phyloP scores from a whole-genome alignment of 2,329 filamentous ascomycete genomes.

The Aspergillus udagawae region DNA sequence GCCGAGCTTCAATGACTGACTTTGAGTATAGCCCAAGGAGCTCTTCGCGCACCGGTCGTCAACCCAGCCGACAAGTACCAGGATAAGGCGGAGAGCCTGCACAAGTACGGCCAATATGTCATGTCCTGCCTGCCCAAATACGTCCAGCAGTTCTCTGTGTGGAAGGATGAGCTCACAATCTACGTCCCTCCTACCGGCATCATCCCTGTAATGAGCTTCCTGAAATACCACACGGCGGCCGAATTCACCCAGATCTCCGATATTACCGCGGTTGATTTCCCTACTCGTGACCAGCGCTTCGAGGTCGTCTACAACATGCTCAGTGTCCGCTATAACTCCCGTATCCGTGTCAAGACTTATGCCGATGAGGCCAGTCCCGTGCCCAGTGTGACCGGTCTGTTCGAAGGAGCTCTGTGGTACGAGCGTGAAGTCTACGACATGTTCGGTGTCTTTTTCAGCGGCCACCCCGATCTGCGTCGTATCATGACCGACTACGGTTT shows the following conservation, averaged over 20 bases:
- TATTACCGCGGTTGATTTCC: slow-evolving; percentile 93
- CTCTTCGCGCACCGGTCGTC: slow-evolving; percentile 72
- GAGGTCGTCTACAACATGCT: slow-evolving; percentile 98
- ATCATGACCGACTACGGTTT: slow-evolving; percentile 99
- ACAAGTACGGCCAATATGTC: slow-evolving; percentile 93
- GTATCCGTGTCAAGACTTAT: slow-evolving; percentile 97
- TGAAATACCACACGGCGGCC: slow-evolving; percentile 96
- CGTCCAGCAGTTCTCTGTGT: slow-evolving; percentile 97
- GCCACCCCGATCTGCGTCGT: slow-evolving; percentile 88
- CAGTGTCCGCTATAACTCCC: slow-evolving; percentile 91
- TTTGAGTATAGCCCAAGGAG: slow-evolving; percentile 45
- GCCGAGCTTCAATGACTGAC: slow-evolving; percentile 14
- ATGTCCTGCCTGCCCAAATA: slow-evolving; percentile 97
- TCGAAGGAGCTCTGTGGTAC: slow-evolving; percentile 97
- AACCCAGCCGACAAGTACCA: slow-evolving; percentile 93
- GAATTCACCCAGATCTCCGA: slow-evolving; percentile 93
- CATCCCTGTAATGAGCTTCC: slow-evolving; percentile 86
- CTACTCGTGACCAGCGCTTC: slow-evolving; percentile 90
- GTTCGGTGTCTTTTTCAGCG: slow-evolving; percentile 94
- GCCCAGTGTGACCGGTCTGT: slow-evolving; percentile 79
- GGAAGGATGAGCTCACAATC: slow-evolving; percentile 97
- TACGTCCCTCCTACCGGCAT: slow-evolving; percentile 86
- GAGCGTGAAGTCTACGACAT: slow-evolving; percentile 97
- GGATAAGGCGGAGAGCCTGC: slow-evolving; percentile 79
- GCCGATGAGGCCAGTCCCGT: slow-evolving; percentile 93